Conservation (phyloP, 352 stramenopile species). For the Globisporangium spiculum region DNA sequence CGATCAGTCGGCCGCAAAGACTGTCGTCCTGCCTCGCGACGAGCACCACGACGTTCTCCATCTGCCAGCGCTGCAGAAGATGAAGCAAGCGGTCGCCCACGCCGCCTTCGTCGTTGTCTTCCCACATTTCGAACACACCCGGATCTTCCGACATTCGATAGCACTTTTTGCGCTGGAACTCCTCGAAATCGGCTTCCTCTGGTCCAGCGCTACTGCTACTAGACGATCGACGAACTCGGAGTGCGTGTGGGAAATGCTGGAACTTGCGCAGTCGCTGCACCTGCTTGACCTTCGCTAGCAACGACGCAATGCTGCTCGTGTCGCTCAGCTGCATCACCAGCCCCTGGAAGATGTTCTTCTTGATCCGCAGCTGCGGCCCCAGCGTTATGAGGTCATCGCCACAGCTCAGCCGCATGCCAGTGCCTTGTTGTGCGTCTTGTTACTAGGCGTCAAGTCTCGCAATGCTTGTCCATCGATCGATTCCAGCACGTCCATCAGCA, state of each 20-base stretch:
- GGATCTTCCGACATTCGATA: constrained; percentile 19
- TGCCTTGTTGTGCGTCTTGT: neutral
- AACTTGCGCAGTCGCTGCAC: constrained; percentile 41
- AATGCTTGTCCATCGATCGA: neutral
- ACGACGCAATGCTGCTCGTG: constrained; percentile 15
- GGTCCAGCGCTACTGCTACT: neutral
- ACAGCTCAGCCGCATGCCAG: constrained; percentile 11
- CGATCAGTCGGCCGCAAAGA: constrained; percentile 59
- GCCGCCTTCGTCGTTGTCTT: constrained; percentile 49
- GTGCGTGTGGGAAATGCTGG: constrained; percentile 46
- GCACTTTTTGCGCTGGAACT: constrained; percentile 8
- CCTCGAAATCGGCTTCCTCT: constrained; percentile 8
- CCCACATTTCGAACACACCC: constrained; percentile 45
- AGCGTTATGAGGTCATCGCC: constrained; percentile 31
- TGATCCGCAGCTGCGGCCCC: constrained; percentile 49
- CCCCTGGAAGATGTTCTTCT: constrained; percentile 75
- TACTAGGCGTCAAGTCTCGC: neutral
- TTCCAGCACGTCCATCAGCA: neutral
- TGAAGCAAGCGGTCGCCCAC: constrained; percentile 75
- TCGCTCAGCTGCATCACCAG: constrained; percentile 44
- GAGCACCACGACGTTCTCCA: constrained; percentile 67
- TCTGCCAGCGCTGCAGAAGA: constrained; percentile 79
- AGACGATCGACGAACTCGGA: constrained; percentile 28
- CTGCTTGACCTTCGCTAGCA: constrained; percentile 27
- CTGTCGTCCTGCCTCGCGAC: constrained; percentile 65